Evolutionary conservation across 768 basidiomycete species (phyloP), one percentile per base, ranked within the genome.

Genomic region (Cystoderma amianthinum): DNA sequence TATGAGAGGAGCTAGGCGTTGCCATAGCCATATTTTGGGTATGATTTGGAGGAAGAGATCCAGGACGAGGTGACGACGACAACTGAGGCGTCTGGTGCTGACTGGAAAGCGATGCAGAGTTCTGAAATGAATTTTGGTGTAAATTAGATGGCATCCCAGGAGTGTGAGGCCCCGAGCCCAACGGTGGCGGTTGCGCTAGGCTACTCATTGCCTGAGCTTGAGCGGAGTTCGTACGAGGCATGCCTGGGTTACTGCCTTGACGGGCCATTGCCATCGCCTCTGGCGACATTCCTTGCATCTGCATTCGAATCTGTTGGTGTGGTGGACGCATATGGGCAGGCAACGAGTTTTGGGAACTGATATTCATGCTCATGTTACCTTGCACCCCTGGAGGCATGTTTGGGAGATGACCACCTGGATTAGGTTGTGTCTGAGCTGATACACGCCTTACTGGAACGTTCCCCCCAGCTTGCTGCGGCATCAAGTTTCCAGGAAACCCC

Each of bases 381-480:
- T 57, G 59, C 19, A 58, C 59, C 41, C 60, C 53, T 17, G 53
- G 56, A 24, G 66, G 63, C 48, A 62, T 55, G n/a, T 51, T 53
- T 35, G 46, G 50, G 15, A 63, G 44, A 51, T 67, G 68, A 20
- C 16, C 16, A 19, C 34, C 18, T 47, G 68, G 63, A 49, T 63
- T 70, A 50, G 57, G 58, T 46, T 72, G 69, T 3, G 78, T 71
- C 58, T 83, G 81, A 16, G 80, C 76, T 44, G 66, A 60, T n/a
- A 70, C 71, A 52, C 82, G 74, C 44, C 82, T 74, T 35, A 72
- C 56, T 15, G 47, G 50, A 34, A 55, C 55, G 32, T 64, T 59
- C 46, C 58, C 60, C 3, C 56, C 56, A 43, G 55, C 60, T 32
- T 58, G 58, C 28, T 59, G 62, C 47, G 61, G 65, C 50, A 57